phyloP scores from a whole-genome alignment of 306 rosid genomes.

The Gynostemma pentaphyllum region DNA sequence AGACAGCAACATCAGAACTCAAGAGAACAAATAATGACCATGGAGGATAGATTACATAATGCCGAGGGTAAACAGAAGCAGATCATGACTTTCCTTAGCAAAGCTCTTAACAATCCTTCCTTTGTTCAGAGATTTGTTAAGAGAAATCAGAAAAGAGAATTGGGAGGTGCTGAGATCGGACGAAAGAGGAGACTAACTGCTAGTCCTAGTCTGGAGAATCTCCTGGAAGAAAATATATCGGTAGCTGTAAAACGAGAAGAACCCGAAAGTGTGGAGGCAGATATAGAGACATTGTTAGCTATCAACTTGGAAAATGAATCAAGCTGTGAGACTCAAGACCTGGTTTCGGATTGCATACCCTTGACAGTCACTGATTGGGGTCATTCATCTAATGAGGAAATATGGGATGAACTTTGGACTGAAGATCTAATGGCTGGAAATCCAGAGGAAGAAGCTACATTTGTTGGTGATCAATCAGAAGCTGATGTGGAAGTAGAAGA shows the following conservation, averaged over 20 bases:
- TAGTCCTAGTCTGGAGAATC: constrained; percentile 41
- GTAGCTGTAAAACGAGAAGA: constrained; percentile 27
- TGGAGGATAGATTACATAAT: constrained; percentile 48
- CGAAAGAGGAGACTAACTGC: constrained; percentile 60
- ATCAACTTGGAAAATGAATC: constrained; percentile 34
- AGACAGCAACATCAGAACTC: constrained; percentile 71
- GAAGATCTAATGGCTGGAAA: constrained; percentile 39
- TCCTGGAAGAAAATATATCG: constrained; percentile 25
- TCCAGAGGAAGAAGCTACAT: constrained; percentile 32
- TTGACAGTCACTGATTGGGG: constrained; percentile 14
- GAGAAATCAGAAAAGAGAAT: constrained; percentile 27
- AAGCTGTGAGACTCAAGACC: constrained; percentile 28
- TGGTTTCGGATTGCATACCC: constrained; percentile 17
- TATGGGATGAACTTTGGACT: constrained; percentile 55
- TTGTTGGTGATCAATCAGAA: constrained; percentile 36
- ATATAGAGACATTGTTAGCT: constrained; percentile 44
- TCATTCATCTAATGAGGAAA: constrained; percentile 22
- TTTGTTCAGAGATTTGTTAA: constrained; percentile 34
- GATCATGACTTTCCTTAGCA: constrained; percentile 59
- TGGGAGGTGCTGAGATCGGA: constrained; percentile 27
- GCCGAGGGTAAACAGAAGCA: constrained; percentile 70
- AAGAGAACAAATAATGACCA: constrained; percentile 25
- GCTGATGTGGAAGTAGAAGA: constrained; percentile 46
- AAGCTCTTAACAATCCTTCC: constrained; percentile 42
- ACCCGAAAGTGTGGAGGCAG: constrained; percentile 29